Percentiles rank a stretch among this genome's conserved stretches.
Conservation (phyloP, 2,329 filamentous ascomycete genomes). For the Stylonectria norvegica region DNA sequence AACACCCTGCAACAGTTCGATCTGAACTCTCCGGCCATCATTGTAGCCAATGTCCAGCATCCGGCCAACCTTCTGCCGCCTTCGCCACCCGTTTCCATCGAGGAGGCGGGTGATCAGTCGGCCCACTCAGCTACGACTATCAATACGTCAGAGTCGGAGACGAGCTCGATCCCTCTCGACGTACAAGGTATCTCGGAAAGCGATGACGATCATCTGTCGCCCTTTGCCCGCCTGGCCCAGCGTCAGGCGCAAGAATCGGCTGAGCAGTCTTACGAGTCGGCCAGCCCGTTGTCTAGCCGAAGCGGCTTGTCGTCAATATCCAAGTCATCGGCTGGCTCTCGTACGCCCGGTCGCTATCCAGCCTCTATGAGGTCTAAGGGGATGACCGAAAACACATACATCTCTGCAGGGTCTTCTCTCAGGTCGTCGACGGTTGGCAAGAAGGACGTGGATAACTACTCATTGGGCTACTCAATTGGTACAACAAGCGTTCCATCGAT, state of each 20-base stretch:
- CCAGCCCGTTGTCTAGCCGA: slow-evolving; percentile 63
- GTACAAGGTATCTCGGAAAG: slow-evolving; percentile 63
- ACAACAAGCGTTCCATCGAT: slow-evolving; percentile 41
- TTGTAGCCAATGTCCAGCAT: slow-evolving; percentile 87
- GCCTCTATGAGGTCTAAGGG: slow-evolving; percentile 52
- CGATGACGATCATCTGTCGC: slow-evolving; percentile 74
- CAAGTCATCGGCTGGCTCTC: slow-evolving; percentile 53
- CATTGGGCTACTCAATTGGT: slow-evolving; percentile 40
- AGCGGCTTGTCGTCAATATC: slow-evolving; percentile 60
- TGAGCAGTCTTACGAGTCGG: slow-evolving; percentile 58
- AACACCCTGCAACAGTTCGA: slow-evolving; percentile 95
- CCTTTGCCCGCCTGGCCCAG: slow-evolving; percentile 70
- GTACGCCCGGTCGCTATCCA: slow-evolving; percentile 47
- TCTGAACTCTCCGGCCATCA: slow-evolving; percentile 72
- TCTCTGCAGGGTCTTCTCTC: slow-evolving; percentile 59
- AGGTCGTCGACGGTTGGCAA: slow-evolving; percentile 33
- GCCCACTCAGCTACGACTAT: slow-evolving; percentile 46
- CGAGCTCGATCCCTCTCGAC: slow-evolving; percentile 54
- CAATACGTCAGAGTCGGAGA: slow-evolving; percentile 51
- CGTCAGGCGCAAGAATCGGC: slow-evolving; percentile 63
- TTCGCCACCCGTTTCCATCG: slow-evolving; percentile 76
- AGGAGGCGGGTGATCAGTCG: slow-evolving; percentile 60
- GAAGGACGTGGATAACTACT: slow-evolving; percentile 51
- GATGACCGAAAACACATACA: slow-evolving; percentile 63
- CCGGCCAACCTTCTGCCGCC: slow-evolving; percentile 74